phyloP scores from a whole-genome alignment of 1,139 yeast genomes.

The Pichia sp. region DNA sequence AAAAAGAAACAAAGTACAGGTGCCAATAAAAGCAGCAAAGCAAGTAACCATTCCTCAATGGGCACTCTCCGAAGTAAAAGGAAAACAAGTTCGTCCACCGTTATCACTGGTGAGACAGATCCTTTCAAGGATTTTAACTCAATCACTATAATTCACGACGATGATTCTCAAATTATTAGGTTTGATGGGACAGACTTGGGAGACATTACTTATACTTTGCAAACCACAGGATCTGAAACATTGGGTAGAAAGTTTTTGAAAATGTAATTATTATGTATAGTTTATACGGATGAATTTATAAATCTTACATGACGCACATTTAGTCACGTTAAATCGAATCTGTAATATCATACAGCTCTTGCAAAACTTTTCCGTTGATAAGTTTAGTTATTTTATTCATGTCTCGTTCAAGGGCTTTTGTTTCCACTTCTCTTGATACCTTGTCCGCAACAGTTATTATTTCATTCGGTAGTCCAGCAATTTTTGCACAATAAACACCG shows the following conservation, averaged over 20 bases:
- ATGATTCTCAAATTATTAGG: constrained; percentile 42
- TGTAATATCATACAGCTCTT: constrained; percentile 15
- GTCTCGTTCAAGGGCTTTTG: constrained; percentile 16
- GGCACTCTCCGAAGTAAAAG: constrained; percentile 35
- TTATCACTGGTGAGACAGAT: constrained; percentile 41
- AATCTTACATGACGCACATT: constrained; percentile 10
- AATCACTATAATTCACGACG: constrained; percentile 73
- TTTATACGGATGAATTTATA: constrained; percentile 11
- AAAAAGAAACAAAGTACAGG: constrained; percentile 14
- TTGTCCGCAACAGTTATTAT: constrained; percentile 48
- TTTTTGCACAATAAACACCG: constrained; percentile 73
- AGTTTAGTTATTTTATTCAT: constrained; percentile 6
- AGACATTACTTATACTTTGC: constrained; percentile 57
- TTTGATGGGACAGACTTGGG: constrained; percentile 55
- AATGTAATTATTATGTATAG: constrained; percentile 17
- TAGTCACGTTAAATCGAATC: constrained; percentile 7
- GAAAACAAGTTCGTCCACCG: constrained; percentile 37
- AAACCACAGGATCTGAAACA: constrained; percentile 21
- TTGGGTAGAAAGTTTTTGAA: constrained; percentile 26
- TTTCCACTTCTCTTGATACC: constrained; percentile 43
- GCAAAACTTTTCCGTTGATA: constrained; percentile 6
- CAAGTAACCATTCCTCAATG: constrained; percentile 27
- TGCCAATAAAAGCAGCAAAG: constrained; percentile 20
- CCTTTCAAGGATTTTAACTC: constrained; percentile 89
- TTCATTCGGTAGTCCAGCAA: constrained; percentile 55